A percentile compares a stretch with the other conserved stretches of the same genome.
Evolutionary conservation across 2,329 filamentous ascomycete genomes (phyloP).

Genomic region (Trichoderma cornu-damae): DNA sequence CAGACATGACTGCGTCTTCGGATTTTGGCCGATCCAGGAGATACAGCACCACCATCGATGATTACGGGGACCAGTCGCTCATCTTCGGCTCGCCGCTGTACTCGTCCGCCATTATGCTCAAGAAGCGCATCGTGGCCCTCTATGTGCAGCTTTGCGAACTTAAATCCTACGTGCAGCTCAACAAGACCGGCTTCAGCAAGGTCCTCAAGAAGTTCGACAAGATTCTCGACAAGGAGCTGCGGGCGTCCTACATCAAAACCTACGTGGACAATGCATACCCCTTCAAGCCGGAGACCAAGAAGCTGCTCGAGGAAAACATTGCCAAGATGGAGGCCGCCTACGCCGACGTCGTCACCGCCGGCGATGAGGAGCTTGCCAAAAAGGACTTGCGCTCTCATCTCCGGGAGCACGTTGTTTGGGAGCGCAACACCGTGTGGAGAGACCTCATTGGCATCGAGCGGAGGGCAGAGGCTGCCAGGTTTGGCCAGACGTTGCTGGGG

Average conservation of each 20-base stretch:
- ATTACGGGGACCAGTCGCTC: constrained; percentile 71
- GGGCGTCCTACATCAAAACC: constrained; percentile 67
- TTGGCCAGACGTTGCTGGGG: constrained; percentile 80
- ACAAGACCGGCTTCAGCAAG: constrained; percentile 93
- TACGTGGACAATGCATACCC: constrained; percentile 74
- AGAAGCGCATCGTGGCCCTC: constrained; percentile 80
- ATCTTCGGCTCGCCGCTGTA: constrained; percentile 57
- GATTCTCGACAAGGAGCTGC: constrained; percentile 77
- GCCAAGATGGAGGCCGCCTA: constrained; percentile 72
- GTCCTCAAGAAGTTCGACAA: constrained; percentile 99
- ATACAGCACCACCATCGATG: constrained; percentile 65
- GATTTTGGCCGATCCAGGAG: constrained; percentile 56
- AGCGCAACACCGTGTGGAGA: constrained; percentile 96
- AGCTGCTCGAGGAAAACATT: constrained; percentile 66
- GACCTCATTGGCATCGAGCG: constrained; percentile 98
- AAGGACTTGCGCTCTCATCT: constrained; percentile 86
- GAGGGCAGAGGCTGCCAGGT: constrained; percentile 86
- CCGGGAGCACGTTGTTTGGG: constrained; percentile 96
- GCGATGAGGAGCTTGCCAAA: constrained; percentile 69
- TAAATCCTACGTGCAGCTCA: constrained; percentile 92
- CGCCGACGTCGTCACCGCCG: constrained; percentile 73
- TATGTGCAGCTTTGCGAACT: constrained; percentile 94
- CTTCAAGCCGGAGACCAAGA: constrained; percentile 69
- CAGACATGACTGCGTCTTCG: constrained; percentile 58
- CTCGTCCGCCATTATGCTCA: constrained; percentile 73